A percentile compares a stretch with the other conserved stretches of the same genome.
These are phyloP conservation scores for Acanthamoeba polyphaga DNA, from an alignment of 208 protist species.

Conservation along the genomic window DNA sequence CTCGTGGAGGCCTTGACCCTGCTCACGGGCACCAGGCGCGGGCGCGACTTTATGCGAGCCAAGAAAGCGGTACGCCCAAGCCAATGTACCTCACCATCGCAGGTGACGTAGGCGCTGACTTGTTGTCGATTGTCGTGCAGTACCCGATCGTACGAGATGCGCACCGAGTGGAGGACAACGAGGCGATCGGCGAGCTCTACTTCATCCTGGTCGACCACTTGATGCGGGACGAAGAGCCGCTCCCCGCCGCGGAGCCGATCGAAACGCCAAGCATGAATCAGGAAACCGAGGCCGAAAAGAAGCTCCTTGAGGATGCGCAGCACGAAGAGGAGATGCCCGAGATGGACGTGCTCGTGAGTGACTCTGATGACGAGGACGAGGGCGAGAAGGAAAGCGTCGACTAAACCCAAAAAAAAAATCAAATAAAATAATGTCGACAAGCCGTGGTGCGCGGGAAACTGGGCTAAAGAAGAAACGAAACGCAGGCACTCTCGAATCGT, in stretches of 20 bases:
- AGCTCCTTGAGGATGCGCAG: neutral
- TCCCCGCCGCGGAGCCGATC: neutral
- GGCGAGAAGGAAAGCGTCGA: conserved; percentile 26
- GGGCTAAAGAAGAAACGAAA: neutral
- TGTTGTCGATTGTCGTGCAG: neutral
- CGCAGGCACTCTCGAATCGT: neutral
- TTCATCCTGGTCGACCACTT: conserved; percentile 38
- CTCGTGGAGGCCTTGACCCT: conserved; percentile 43
- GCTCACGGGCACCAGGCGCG: conserved; percentile 1
- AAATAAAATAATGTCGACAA: neutral
- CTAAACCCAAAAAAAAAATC: neutral
- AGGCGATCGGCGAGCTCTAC: conserved; percentile 11
- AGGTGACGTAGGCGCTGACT: too few species aligned
- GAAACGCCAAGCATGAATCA: conserved; percentile 16
- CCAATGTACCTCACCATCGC: neutral
- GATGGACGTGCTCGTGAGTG: conserved; percentile 30
- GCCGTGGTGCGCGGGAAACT: too few species aligned
- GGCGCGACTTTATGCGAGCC: conserved; percentile 48
- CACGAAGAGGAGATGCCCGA: conserved; percentile 17
- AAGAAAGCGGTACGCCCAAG: conserved; percentile 44
- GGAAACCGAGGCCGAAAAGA: neutral
- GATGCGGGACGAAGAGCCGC: conserved; percentile 55
- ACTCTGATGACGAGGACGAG: conserved; percentile 31
- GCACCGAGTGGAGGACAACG: conserved; percentile 26
- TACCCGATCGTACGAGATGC: conserved; percentile 35